Conservation (phyloP, 768 basidiomycete genomes). For the Russula emetica region DNA sequence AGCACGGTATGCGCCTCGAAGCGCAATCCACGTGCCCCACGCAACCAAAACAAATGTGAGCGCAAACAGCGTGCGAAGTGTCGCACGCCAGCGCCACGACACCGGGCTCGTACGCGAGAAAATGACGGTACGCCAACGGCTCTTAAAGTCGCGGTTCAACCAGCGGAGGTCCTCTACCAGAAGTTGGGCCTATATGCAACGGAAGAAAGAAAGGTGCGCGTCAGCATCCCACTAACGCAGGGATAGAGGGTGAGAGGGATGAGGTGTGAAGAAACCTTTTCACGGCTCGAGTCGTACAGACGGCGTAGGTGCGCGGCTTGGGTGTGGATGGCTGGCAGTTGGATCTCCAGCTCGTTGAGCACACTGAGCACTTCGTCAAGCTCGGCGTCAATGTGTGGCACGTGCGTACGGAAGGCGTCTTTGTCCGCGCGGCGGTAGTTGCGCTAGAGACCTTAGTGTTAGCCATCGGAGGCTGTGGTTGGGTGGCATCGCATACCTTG, state of each 20-base stretch:
- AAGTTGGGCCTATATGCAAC: constrained; percentile 52
- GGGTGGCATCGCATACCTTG: constrained; percentile 42
- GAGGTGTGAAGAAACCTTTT: constrained; percentile 48
- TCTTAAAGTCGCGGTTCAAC: constrained; percentile 78
- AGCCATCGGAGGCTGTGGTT: neutral
- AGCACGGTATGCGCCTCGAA: constrained; percentile 66
- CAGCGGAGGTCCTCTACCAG: constrained; percentile 65
- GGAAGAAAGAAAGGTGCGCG: neutral
- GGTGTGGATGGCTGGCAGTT: constrained; percentile 56
- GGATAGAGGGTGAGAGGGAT: neutral
- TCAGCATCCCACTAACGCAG: neutral
- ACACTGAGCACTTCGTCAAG: constrained; percentile 59
- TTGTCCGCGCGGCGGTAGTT: constrained; percentile 55
- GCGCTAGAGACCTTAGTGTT: constrained; percentile 39
- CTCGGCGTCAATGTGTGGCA: constrained; percentile 56
- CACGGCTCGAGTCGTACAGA: constrained; percentile 69
- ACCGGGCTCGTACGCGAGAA: constrained; percentile 72
- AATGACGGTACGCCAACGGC: constrained; percentile 66
- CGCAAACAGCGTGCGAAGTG: constrained; percentile 44
- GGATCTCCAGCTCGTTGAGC: constrained; percentile 51
- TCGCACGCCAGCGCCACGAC: constrained; percentile 62
- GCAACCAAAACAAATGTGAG: constrained; percentile 53
- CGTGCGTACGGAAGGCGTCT: constrained; percentile 51
- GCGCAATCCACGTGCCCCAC: constrained; percentile 55
- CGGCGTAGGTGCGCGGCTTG: constrained; percentile 57